Conservation (phyloP, 225 moss, liverwort and hornwort genomes). For the Physcomitrium patens region DNA sequence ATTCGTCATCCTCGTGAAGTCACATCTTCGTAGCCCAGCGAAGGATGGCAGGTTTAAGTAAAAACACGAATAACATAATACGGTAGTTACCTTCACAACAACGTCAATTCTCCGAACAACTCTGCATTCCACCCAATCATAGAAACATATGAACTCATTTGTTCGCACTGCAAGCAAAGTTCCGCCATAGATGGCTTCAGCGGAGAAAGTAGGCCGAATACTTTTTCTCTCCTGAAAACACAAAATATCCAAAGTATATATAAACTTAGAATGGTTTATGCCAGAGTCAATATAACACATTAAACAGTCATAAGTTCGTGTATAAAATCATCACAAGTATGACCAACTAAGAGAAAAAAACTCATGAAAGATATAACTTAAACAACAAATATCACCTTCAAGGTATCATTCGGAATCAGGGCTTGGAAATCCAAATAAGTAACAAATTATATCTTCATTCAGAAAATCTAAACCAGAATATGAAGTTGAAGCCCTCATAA, state of each 20-base stretch:
- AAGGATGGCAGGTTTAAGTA: not conserved
- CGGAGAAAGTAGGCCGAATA: slow-evolving; percentile 79
- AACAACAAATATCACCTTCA: no score
- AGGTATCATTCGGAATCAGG: no score
- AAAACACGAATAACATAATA: not conserved
- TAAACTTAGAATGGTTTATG: no score
- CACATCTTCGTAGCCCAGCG: slow-evolving; percentile 7
- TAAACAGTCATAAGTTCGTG: no score
- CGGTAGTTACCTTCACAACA: slow-evolving; percentile 68
- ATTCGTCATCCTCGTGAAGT: not conserved
- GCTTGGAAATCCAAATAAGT: no score
- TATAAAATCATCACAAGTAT: no score
- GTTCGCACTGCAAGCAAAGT: slow-evolving; percentile 70
- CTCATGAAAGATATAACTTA: no score
- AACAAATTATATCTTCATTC: no score
- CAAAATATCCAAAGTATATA: not conserved
- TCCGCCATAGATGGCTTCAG: slow-evolving; percentile 84
- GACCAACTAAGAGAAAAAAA: no score
- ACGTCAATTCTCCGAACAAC: slow-evolving; percentile 83
- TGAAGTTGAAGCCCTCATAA: no score
- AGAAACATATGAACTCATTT: slow-evolving; percentile 87
- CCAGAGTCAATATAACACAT: no score
- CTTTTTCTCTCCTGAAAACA: slow-evolving; percentile 76
- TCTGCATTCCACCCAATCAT: slow-evolving; percentile 88
- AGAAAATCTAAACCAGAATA: no score